Conservation (phyloP, 2,329 filamentous ascomycete genomes). For the Paraphaeosphaeria minitans region DNA sequence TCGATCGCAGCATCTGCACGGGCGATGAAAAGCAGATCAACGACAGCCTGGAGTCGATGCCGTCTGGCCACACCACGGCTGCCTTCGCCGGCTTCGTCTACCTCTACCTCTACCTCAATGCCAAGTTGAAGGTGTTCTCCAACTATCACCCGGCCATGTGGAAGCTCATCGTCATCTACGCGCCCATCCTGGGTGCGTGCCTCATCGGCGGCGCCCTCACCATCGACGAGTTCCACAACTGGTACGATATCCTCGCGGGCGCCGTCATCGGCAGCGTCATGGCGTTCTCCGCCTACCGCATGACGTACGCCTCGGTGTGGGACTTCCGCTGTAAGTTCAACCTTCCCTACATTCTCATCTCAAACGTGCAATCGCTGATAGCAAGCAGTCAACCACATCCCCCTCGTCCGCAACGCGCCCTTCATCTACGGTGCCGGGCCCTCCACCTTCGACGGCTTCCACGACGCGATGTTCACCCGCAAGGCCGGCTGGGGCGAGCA, state of each 20-base stretch:
- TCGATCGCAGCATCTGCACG: constrained; percentile 71
- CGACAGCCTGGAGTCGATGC: constrained; percentile 72
- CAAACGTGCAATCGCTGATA: not conserved
- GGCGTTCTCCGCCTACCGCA: constrained; percentile 69
- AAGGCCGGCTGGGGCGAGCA: constrained; percentile 64
- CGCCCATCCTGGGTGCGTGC: constrained; percentile 69
- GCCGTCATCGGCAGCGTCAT: constrained; percentile 68
- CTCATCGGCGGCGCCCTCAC: constrained; percentile 72
- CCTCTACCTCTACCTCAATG: constrained; percentile 75
- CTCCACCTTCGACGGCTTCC: constrained; percentile 52
- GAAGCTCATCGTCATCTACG: constrained; percentile 70
- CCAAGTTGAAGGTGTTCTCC: constrained; percentile 75
- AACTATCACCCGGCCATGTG: constrained; percentile 76
- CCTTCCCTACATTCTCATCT: too few relatives aligned
- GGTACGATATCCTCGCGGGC: constrained; percentile 74
- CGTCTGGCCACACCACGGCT: constrained; percentile 74
- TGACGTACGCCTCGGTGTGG: constrained; percentile 71
- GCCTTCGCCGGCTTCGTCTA: constrained; percentile 75
- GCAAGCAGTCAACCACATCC: constrained; percentile 61
- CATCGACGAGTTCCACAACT: constrained; percentile 75
- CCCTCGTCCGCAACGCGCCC: constrained; percentile 63
- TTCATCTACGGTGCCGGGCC: constrained; percentile 57
- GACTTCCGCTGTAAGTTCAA: constrained; percentile 61
- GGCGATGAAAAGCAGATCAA: constrained; percentile 68
- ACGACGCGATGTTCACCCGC: constrained; percentile 62